Evolutionary conservation across 148 eudicot genomes (phyloP), one percentile per base, ranked within the genome.

Genomic region (Euryodendron excelsum): DNA sequence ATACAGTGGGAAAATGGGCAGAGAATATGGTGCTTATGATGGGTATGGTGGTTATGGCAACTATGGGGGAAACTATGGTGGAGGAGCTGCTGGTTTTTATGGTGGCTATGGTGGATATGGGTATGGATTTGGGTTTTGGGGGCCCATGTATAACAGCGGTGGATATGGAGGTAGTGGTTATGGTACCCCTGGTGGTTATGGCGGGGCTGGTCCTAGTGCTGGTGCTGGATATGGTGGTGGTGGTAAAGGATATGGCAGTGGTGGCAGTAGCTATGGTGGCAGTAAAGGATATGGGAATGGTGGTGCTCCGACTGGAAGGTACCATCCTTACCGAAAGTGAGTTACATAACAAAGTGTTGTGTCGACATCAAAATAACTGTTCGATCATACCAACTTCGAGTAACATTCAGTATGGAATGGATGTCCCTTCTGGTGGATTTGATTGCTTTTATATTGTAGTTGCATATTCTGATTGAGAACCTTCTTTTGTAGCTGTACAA

Each of bases 41-140:
- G 82, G 82, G 6, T 86, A 88, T 72, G 81, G 82, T 81, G 80
- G 80, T 83, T 81, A 82, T 66, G 82, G 80, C 20, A 31, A 33
- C 25, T 81, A 75, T 59, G 80, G 50, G 44, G 83, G 80, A 69
- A 81, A 75, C 65, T 80, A 78, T 31, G 78, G 78, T 15, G 84
- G 84, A 33, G 78, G 33, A 44, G 87, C 82, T 48, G 79, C 80
- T 9, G 84, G 87, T 25, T 82, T 79, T 30, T 86, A 83, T 73
- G 80, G 78, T 64, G 88, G 86, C 23, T 86, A 83, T 73, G 88
- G 88, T 74, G 88, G 88, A 31, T 86, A 83, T 76, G 88, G 88
- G 21, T 77, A 80, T 36, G 88, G 88, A 21, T 85, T 56, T 72
- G 85, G 88, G 34, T 82, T 77, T 69, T 82, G 88, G 72, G 88